Percentiles rank a stretch among this genome's conserved stretches.
phyloP scores from a whole-genome alignment of 441 rosid genomes.

The Capsella rubella region DNA sequence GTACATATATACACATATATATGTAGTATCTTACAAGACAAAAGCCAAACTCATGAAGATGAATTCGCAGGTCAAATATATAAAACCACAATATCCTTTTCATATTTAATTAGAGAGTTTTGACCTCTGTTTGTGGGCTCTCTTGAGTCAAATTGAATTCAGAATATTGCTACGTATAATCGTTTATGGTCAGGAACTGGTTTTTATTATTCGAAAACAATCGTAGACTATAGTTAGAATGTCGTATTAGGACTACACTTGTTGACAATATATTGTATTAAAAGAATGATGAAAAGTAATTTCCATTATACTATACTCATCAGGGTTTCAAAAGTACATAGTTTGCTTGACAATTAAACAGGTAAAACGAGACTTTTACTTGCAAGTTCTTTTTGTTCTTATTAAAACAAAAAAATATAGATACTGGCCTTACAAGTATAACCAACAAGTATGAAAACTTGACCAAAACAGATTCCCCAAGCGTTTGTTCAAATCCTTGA shows the following conservation, averaged over 20 bases:
- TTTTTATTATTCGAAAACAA: background rate
- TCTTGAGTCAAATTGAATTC: background rate
- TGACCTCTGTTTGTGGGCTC: slow-evolving; percentile 3
- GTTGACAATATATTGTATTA: background rate
- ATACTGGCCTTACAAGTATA: slow-evolving; percentile 15
- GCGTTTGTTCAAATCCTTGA: slow-evolving; percentile 29
- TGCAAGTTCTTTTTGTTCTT: background rate
- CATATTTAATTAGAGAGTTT: background rate
- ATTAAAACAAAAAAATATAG: background rate
- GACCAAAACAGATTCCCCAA: slow-evolving; percentile 41
- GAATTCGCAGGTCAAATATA: background rate
- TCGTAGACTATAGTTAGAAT: background rate
- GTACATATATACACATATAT: background rate
- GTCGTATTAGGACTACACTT: background rate
- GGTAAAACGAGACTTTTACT: slow-evolving; percentile 9
- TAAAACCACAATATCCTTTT: background rate
- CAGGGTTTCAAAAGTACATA: background rate
- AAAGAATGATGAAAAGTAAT: background rate
- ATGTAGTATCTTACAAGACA: background rate
- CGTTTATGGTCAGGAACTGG: background rate
- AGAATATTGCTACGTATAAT: too few species aligned
- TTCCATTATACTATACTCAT: background rate
- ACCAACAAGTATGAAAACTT: slow-evolving; percentile 41
- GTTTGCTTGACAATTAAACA: background rate
- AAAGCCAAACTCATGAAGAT: background rate